Evolutionary conservation across 1,284 basidiomycete genomes (phyloP).

Genomic region (Cryptococcus sp.): DNA sequence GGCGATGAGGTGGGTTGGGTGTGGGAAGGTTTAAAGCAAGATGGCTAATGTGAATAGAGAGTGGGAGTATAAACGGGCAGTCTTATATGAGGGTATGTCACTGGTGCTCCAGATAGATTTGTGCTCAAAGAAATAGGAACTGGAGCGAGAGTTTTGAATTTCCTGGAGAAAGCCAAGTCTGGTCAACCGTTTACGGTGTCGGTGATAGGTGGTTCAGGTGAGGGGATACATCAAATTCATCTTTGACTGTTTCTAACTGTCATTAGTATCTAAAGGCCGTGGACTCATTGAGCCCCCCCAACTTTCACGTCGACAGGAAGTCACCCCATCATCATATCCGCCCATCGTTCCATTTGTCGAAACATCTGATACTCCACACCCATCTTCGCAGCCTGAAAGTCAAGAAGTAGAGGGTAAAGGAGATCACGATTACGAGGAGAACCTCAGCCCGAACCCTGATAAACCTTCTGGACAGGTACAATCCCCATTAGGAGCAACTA

Average conservation of each 20-base stretch:
- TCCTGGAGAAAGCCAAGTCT: slow-evolving; percentile 34
- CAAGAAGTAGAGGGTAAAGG: not conserved
- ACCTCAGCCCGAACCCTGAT: not conserved
- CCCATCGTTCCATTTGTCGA: not conserved
- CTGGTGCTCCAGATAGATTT: not conserved
- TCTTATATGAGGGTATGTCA: slow-evolving; percentile 27
- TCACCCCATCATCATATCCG: not conserved
- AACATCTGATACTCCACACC: not conserved
- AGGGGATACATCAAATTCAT: slow-evolving; percentile 2
- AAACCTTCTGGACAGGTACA: not conserved
- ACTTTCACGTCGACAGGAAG: not conserved
- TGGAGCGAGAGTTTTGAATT: slow-evolving; percentile 31
- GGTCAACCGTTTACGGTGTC: slow-evolving; percentile 36
- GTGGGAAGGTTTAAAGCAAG: not conserved
- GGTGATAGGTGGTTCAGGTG: slow-evolving; percentile 41
- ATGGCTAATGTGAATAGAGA: slow-evolving; percentile 6
- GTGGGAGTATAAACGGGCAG: slow-evolving; percentile 35
- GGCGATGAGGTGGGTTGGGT: slow-evolving; percentile 1
- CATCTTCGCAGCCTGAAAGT: no score
- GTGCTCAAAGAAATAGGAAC: slow-evolving; percentile 13
- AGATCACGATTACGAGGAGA: slow-evolving; percentile 4
- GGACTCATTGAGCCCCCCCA: slow-evolving; percentile 15
- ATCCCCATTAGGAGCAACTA: slow-evolving; percentile 20
- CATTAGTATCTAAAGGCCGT: slow-evolving; percentile 38
- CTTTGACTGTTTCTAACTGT: not conserved